A percentile compares a stretch with the other conserved stretches of the same genome.
phyloP scores from a whole-genome alignment of 352 stramenopile species.

The Detonula confervacea region DNA sequence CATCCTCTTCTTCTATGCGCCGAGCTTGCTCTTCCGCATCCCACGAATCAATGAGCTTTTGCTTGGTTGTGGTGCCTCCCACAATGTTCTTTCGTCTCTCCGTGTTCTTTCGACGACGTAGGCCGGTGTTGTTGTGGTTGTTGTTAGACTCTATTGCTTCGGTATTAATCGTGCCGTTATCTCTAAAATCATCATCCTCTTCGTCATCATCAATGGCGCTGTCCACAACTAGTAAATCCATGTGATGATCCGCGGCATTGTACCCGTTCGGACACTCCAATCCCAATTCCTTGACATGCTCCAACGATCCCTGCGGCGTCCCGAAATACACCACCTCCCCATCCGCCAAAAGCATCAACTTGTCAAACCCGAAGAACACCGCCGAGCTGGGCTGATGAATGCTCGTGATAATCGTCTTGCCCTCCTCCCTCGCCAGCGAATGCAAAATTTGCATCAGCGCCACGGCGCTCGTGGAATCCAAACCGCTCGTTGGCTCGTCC shows the following conservation, averaged over 20 bases:
- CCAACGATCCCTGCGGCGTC: slow-evolving; percentile 56
- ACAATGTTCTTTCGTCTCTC: not conserved
- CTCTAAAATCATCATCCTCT: slow-evolving; percentile 31
- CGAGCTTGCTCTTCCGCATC: slow-evolving; percentile 57
- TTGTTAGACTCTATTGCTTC: no score
- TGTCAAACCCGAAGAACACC: slow-evolving; percentile 80
- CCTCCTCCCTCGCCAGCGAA: slow-evolving; percentile 80
- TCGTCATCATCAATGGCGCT: slow-evolving; percentile 51
- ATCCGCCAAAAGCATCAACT: slow-evolving; percentile 73
- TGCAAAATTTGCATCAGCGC: slow-evolving; percentile 91
- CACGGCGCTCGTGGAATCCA: slow-evolving; percentile 91
- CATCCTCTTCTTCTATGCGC: slow-evolving; percentile 50
- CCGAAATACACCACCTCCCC: slow-evolving; percentile 81
- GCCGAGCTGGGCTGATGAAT: slow-evolving; percentile 83
- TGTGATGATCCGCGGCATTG: slow-evolving; percentile 84
- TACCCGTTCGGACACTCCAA: slow-evolving; percentile 71
- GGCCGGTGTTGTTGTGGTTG: not conserved
- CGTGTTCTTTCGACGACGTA: slow-evolving; percentile 4
- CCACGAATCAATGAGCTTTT: slow-evolving; percentile 68
- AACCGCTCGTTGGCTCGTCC: slow-evolving; percentile 92
- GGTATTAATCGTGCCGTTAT: no score
- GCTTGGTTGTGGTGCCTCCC: slow-evolving; percentile 43
- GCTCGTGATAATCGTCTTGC: slow-evolving; percentile 77
- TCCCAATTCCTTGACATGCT: slow-evolving; percentile 53
- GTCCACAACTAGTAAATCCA: slow-evolving; percentile 79